phyloP scores from a whole-genome alignment of 2,329 filamentous ascomycete species.

The Sporothrix brunneoviolacea region DNA sequence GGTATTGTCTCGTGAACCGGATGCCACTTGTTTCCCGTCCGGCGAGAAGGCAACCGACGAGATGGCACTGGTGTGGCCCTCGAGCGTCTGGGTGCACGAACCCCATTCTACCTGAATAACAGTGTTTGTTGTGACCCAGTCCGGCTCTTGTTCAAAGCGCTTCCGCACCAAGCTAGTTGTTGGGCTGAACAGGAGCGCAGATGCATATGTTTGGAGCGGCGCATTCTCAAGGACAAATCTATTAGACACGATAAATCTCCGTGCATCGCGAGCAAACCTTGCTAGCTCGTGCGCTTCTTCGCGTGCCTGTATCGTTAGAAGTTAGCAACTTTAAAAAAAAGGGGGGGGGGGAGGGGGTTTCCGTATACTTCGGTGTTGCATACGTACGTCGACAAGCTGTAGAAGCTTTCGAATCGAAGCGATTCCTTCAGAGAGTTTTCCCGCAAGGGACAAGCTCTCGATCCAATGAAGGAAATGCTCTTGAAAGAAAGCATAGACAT shows the following conservation, averaged over 20 bases:
- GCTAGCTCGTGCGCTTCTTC: neutral
- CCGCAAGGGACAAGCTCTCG: neutral
- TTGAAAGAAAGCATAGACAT: neutral
- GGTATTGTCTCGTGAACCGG: slow-evolving; percentile 16
- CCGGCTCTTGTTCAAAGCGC: neutral
- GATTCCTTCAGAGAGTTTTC: neutral
- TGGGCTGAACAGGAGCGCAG: slow-evolving; percentile 9
- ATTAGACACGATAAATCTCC: neutral
- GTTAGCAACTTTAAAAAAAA: neutral
- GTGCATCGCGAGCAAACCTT: slow-evolving; percentile 15
- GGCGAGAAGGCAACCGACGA: no score
- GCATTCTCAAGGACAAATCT: neutral
- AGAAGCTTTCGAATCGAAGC: neutral
- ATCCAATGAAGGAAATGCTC: slow-evolving; percentile 8
- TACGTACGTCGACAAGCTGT: neutral
- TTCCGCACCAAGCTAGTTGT: neutral
- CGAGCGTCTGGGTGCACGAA: neutral
- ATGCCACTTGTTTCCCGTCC: no score
- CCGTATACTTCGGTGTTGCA: no score
- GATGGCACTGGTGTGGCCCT: slow-evolving; percentile 10
- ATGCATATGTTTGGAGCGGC: slow-evolving; percentile 8
- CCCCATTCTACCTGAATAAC: neutral
- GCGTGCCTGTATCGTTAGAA: neutral
- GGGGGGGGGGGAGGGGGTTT: no score
- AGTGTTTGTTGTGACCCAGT: neutral